Evolutionary conservation across 2,329 filamentous ascomycete species (phyloP), one percentile per base, ranked within the genome.

Genomic region (Magnaporthiopsis rhizophila): DNA sequence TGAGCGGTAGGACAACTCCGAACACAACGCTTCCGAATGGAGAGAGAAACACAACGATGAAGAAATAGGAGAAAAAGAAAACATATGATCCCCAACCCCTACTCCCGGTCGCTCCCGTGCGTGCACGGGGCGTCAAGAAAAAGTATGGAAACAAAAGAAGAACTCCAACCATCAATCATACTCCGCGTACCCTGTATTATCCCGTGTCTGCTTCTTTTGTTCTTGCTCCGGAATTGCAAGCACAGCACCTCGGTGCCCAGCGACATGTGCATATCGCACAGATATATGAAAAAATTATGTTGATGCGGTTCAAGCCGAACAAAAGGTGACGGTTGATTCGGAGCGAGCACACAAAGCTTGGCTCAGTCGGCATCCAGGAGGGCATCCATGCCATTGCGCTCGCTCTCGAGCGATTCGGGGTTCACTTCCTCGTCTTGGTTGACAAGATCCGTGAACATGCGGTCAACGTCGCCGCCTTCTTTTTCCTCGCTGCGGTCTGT

Each of bases 401-500:
- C 79, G 64, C 71, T 78, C 68, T 80, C 78, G 53, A 80, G 69
- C 32, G 76, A 78, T 61, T 77, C 79, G 28, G 78, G 74, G 45
- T 77, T 80, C 61, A 79, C 60, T 38, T 79, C 76, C 15, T 83
- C 80, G 21, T 82, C 80, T 65, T 81, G 77, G 65, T 84, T 83
- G 3, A 81, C 83, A 67, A 85, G 77, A 58, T 84, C 82, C 59
- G 80, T 76, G 69, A 85, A 84, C 80, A 85, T 84, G 67, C 79
- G 80, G 64, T 83, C 80, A 4, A 82, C 81, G 32, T 80, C 81
- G 58, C 77, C 62, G 24, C 62, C 62, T 30, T 78, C 76, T 24
- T 81, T 80, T 6, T 75, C 72, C 2, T 67, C 69, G 26, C 67
- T 69, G 8, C 58, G n/a, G 57, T 65, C 64, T 13, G 58, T 21